Evolutionary conservation across 1,284 basidiomycete species (phyloP).

Genomic region (Pseudozyma tsukubaensis): DNA sequence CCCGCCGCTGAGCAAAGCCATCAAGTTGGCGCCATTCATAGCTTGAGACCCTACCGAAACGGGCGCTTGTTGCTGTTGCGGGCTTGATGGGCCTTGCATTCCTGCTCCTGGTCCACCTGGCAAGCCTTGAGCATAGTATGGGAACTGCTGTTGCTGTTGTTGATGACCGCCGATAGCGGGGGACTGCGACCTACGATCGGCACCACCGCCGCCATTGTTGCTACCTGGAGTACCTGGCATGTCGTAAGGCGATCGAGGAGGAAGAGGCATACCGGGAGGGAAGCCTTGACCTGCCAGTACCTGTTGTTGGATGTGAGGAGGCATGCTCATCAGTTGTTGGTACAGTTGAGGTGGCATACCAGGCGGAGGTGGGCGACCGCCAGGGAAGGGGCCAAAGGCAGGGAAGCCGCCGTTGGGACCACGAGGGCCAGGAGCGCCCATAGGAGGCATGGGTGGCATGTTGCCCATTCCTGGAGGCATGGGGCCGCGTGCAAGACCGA

Average conservation of each 20-base stretch:
- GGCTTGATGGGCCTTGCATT: background rate
- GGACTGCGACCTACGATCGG: constrained; percentile 14
- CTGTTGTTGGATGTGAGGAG: constrained; percentile 62
- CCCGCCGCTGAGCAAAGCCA: constrained; percentile 42
- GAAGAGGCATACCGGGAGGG: constrained; percentile 31
- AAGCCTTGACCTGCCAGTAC: constrained; percentile 42
- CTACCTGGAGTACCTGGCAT: constrained; percentile 18
- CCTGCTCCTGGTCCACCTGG: background rate
- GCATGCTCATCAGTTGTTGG: constrained; percentile 62
- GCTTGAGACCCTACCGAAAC: constrained; percentile 35
- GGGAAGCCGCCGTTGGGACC: constrained; percentile 37
- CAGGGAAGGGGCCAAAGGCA: constrained; percentile 31
- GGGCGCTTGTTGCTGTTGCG: constrained; percentile 7
- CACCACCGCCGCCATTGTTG: background rate
- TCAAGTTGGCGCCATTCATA: constrained; percentile 49
- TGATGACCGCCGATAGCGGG: constrained; percentile 5
- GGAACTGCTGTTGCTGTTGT: constrained; percentile 16
- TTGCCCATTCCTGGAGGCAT: constrained; percentile 49
- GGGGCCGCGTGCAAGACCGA: constrained; percentile 40
- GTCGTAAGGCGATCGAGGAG: constrained; percentile 37
- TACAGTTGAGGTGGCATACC: constrained; percentile 60
- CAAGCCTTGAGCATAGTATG: constrained; percentile 28
- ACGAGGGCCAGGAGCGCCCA: constrained; percentile 31
- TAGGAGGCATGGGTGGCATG: constrained; percentile 27
- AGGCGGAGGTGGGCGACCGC: constrained; percentile 38